A percentile compares a stretch with the other conserved stretches of the same genome.
Evolutionary conservation across 2,329 filamentous ascomycete genomes (phyloP).

Genomic region (Alternaria alternata): DNA sequence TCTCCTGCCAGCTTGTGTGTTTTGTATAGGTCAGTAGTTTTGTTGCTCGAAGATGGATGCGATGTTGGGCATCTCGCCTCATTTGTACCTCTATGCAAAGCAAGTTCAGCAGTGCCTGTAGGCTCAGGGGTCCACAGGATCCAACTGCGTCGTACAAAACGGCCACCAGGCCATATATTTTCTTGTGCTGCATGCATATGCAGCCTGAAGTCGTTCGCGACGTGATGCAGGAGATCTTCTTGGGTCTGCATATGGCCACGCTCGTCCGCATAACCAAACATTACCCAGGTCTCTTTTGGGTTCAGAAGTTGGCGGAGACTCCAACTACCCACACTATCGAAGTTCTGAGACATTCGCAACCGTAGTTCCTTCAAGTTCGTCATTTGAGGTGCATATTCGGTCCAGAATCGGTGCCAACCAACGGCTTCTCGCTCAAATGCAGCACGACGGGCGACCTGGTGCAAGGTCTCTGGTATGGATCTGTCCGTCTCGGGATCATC

Average conservation of each 20-base stretch:
- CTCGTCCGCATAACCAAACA: slow-evolving; percentile 29
- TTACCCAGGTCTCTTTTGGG: slow-evolving; percentile 24
- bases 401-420: slow-evolving; percentile 40
- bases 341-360: slow-evolving; percentile 33
- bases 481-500: slow-evolving; percentile 11
- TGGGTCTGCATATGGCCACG: slow-evolving; percentile 26
- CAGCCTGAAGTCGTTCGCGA: background rate
- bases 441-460: slow-evolving; percentile 24
- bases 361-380: slow-evolving; percentile 22
- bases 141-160: slow-evolving; percentile 27
- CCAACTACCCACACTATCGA: slow-evolving; percentile 28
- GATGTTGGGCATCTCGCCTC: background rate
- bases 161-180: slow-evolving; percentile 19
- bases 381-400: slow-evolving; percentile 24
- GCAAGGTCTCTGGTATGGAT: slow-evolving; percentile 5
- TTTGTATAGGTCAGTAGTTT: background rate
- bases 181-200: slow-evolving; percentile 13
- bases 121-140: slow-evolving; percentile 1
- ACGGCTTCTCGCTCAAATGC: slow-evolving; percentile 33
- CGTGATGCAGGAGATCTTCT: slow-evolving; percentile 16
- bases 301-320: slow-evolving; percentile 27
- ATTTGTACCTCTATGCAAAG: background rate
- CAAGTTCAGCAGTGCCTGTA: background rate
- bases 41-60: background rate
- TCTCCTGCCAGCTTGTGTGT: background rate